A percentile compares a stretch with the other conserved stretches of the same genome.
These are phyloP conservation scores for Jackrogersella multiformis DNA, from an alignment of 495 filamentous ascomycete species.

Conservation along the genomic window DNA sequence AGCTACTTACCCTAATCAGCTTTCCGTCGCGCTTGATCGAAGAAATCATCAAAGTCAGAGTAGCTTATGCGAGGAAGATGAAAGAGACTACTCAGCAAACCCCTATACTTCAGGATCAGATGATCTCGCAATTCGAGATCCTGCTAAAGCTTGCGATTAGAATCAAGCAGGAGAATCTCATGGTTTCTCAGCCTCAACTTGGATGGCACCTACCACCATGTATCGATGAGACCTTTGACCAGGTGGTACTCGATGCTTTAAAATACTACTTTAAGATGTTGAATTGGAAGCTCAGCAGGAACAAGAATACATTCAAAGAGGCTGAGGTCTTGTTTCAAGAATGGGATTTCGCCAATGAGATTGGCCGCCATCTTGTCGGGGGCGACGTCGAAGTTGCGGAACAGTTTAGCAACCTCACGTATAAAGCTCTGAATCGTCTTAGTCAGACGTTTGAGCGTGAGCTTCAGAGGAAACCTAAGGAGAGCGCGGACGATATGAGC, in stretches of 20 bases:
- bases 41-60: conserved; percentile 91
- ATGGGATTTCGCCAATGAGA: conserved; percentile 94
- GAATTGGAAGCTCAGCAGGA: conserved; percentile 95
- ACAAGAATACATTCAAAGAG: conserved; percentile 99
- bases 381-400: conserved; percentile 99
- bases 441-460: conserved; percentile 93
- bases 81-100: conserved; percentile 86
- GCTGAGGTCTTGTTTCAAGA: conserved; percentile 97
- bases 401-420: conserved; percentile 93
- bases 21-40: conserved; percentile 95
- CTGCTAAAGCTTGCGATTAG: conserved; percentile 87
- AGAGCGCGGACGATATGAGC: conserved; percentile 87
- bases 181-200: conserved; percentile 84
- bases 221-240: conserved; percentile 95
- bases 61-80: conserved; percentile 94
- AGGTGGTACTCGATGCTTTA: conserved; percentile 92
- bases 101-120: conserved; percentile 91
- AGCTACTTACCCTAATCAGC: conserved; percentile 93
- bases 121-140: conserved; percentile 96
- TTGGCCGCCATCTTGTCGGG: conserved; percentile 85
- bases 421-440: conserved; percentile 85
- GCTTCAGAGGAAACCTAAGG: conserved; percentile 80
- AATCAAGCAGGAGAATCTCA: conserved; percentile 88
- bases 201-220: conserved; percentile 96
- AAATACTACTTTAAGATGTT: conserved; percentile 98